A percentile compares a stretch with the other conserved stretches of the same genome.
These are phyloP conservation scores for Talaromyces sp. DNA, from an alignment of 2,329 filamentous ascomycete species.

Conservation along the genomic window DNA sequence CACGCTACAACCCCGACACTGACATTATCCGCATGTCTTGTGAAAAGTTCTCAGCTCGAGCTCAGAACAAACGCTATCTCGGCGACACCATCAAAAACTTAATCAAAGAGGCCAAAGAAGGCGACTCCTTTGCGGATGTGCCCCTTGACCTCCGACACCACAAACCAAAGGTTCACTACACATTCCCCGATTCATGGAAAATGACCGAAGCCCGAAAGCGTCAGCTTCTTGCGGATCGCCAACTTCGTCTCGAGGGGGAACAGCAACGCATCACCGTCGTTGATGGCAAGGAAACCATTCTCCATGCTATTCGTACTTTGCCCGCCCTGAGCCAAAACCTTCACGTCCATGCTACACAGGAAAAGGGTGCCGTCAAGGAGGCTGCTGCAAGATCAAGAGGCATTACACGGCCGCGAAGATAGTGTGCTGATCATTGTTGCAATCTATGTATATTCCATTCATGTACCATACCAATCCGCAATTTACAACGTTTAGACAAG, in stretches of 20 bases:
- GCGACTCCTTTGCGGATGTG: conserved; percentile 82
- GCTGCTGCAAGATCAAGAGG: conserved; percentile 9
- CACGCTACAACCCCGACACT: conserved; percentile 81
- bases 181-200: conserved; percentile 79
- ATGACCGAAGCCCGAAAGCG: conserved; percentile 66
- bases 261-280: conserved; percentile 57
- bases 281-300: conserved; percentile 43
- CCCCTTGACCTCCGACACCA: conserved; percentile 87
- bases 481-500: not conserved
- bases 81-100: conserved; percentile 72
- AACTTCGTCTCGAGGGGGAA: conserved; percentile 54
- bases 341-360: conserved; percentile 24
- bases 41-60: conserved; percentile 81
- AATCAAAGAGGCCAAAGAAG: conserved; percentile 71
- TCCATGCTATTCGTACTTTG: conserved; percentile 30
- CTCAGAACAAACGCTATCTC: conserved; percentile 96
- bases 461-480: conserved; percentile 17
- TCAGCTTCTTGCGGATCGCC: conserved; percentile 62
- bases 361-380: conserved; percentile 29
- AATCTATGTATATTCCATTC: not conserved
- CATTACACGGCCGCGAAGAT: conserved; percentile 7
- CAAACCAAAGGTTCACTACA: conserved; percentile 61
- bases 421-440: not conserved
- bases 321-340: conserved; percentile 33
- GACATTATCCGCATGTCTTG: conserved; percentile 84